Base-by-base conservation (phyloP, 306 rosid genomes). In the Gleditsia sinensis region DNA sequence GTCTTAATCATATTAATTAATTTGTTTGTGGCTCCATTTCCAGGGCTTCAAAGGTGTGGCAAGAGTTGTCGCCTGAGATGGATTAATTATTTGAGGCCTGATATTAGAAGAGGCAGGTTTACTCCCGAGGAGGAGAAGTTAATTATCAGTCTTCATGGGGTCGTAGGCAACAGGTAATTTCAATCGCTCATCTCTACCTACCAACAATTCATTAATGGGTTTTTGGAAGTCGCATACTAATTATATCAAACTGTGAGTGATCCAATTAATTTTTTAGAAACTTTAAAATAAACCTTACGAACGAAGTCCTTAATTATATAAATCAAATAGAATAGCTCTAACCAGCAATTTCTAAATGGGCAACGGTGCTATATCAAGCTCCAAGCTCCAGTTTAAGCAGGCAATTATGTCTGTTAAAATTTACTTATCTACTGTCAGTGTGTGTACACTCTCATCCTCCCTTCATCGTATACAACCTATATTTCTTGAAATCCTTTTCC, bases 1-100 rank as follows among this genome's bases (percentile, higher is more conserved):
- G n/a, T n/a, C n/a, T n/a, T n/a, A n/a, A n/a, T n/a, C n/a, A n/a
- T n/a, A n/a, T n/a, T n/a, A n/a, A 27, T 23, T 3, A 4, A 37
- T 20, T 7, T 9, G n/a, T 12, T 56, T 25, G 5, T 51, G 6
- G 23, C 20, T 62, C 14, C 0, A 0, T 14, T 64, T 55, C 63
- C 74, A 94, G 98, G 98, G 78, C 96, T 94, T 69, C 98, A 91
- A 84, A 89, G 98, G 78, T 94, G 98, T 75, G 98, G 98, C 0
- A 94, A 94, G 87, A 94, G 98, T 81, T 94, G 98, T 75, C 74
- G 98, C 0, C 68, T 94, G 84, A 89, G 98, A 76, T 94, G 98
- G 98, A 91, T 94, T 74, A 94, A 94, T 86, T 94, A 94, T 87
- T 78, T 94, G 84, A 89, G 98, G 79, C 98, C 98, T n/a, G 98